These are phyloP conservation scores for Darksidea phi DNA, from an alignment of 495 filamentous ascomycete genomes.

Conservation along the genomic window DNA sequence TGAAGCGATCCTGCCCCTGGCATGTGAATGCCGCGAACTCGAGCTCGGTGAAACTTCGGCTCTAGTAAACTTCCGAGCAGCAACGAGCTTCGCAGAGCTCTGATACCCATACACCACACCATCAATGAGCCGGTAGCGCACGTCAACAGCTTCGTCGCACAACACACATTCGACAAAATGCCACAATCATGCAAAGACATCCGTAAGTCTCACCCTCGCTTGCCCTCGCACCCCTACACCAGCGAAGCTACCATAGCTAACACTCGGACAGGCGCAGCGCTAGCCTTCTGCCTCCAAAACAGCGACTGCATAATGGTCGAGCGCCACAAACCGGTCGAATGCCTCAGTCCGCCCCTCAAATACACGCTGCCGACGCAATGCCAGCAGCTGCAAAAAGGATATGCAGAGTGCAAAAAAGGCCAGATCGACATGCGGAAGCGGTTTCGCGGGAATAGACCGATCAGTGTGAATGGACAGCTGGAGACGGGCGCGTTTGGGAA, in stretches of 20 bases:
- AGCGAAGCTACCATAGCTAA: background rate
- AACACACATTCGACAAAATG: slow-evolving; percentile 55
- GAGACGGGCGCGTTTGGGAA: slow-evolving; percentile 51
- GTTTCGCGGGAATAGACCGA: slow-evolving; percentile 91
- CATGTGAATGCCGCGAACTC: slow-evolving; percentile 15
- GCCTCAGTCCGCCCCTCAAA: slow-evolving; percentile 73
- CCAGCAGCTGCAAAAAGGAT: slow-evolving; percentile 89
- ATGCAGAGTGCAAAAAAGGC: slow-evolving; percentile 91
- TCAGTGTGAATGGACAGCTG: slow-evolving; percentile 63
- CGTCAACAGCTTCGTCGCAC: background rate
- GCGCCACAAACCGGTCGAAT: slow-evolving; percentile 81
- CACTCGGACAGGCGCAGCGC: slow-evolving; percentile 66
- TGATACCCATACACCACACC: background rate
- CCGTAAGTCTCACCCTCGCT: slow-evolving; percentile 55
- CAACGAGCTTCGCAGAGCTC: background rate
- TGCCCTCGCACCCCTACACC: background rate
- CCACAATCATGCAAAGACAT: slow-evolving; percentile 96
- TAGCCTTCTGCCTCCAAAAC: slow-evolving; percentile 90
- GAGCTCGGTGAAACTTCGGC: background rate
- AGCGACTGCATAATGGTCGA: slow-evolving; percentile 93
- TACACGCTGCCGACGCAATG: slow-evolving; percentile 80
- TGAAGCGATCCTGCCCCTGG: background rate
- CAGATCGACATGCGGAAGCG: slow-evolving; percentile 99
- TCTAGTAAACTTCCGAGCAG: background rate
- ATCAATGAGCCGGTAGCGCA: slow-evolving; percentile 10